These are phyloP conservation scores for Zychaea mexicana DNA, from an alignment of 371 early-diverging fungal species.

Conservation along the genomic window DNA sequence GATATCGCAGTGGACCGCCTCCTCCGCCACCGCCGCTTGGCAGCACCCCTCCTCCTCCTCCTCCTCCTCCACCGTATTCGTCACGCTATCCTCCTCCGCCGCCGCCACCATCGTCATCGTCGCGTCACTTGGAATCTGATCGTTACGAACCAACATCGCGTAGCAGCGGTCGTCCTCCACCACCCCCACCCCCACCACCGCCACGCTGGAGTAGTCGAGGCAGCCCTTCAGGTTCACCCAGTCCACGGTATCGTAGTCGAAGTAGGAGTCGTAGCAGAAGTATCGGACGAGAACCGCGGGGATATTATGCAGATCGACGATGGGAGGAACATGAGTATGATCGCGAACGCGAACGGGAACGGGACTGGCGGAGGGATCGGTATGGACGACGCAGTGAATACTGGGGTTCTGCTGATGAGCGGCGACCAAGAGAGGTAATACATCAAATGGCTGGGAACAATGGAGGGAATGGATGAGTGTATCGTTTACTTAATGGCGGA, in stretches of 20 bases:
- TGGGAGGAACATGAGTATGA: conserved; percentile 10
- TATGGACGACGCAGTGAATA: conserved; percentile 26
- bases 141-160: conserved; percentile 15
- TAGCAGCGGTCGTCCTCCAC: conserved; percentile 19
- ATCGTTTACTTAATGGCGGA: background rate
- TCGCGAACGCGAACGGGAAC: conserved; percentile 9
- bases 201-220: conserved; percentile 7
- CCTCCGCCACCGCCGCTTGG: background rate
- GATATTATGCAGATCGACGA: conserved; percentile 16
- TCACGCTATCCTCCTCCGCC: conserved; percentile 19
- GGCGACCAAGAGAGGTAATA: background rate
- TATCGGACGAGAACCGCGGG: conserved; percentile 15
- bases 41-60: conserved; percentile 17
- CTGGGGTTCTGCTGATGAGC: conserved; percentile 8
- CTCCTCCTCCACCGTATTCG: conserved; percentile 18
- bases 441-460: background rate
- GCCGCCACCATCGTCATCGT: conserved; percentile 20
- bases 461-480: background rate
- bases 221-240: conserved; percentile 21
- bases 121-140: conserved; percentile 35
- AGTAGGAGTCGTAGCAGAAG: conserved; percentile 42
- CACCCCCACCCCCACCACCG: conserved; percentile 30
- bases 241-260: conserved; percentile 30
- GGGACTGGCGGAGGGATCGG: conserved; percentile 16
- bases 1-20: conserved; percentile 28